Evolutionary conservation across 2,329 filamentous ascomycete genomes (phyloP), one percentile per base, ranked within the genome.

Genomic region (Coniochaeta sp.): DNA sequence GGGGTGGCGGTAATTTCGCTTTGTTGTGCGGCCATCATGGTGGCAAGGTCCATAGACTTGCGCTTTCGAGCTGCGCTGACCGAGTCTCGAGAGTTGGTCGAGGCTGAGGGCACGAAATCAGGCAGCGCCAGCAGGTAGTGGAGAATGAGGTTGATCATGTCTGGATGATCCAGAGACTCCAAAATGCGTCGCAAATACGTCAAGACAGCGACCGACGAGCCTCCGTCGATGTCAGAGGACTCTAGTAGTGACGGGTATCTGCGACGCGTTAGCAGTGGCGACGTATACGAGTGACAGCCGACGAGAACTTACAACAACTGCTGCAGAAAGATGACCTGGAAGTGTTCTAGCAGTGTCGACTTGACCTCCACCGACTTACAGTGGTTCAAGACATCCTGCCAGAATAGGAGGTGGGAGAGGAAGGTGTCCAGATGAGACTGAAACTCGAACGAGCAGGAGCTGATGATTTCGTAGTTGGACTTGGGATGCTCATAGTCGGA

Each of bases 361-460:
- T 93, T 95, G 66, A 99, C 91, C 70, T 98, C 93, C 1, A 87
- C 81, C 3, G 93, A 98, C 68, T 88, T 87, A 76, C 95, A 99
- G 74, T 98, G 93, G 72, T 98, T 95, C 62, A 99, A 79, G 36
- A 97, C 93, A 72, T 99, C 95, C 75, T 99, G 95, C 95, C 95
- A 99, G 71, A 99, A 99, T 6, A 96, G 80, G 57, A 99, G 81
- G 70, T 98, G 96, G 0, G 95, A 96, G 47, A 99, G 81, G 69
- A 99, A 99, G 0, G 93, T 96, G 59, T 93, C 88, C 69, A 98
- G 84, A 67, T 97, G 91, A n/a, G 86, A 83, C 68, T 91, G 89
- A 64, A 96, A 92, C 62, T 91, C 86, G 1, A 83, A 78, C 2
- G 88, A 87, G 71, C 89, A 88, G 57, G 91, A 87, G 74, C 85